phyloP scores from a whole-genome alignment of 805 yeast genomes.

The Ogataea minuta region DNA sequence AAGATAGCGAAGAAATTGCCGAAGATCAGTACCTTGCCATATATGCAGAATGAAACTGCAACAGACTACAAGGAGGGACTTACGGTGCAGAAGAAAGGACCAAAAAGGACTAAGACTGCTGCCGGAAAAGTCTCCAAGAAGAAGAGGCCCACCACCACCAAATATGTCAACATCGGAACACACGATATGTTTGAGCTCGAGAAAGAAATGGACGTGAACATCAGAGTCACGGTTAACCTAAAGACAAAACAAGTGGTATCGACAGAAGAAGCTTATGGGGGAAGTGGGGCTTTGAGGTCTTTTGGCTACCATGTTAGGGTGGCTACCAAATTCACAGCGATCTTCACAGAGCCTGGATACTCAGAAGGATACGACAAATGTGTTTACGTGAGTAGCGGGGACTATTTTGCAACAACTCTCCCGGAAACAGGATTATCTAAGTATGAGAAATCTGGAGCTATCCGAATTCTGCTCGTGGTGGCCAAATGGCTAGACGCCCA shows the following conservation, averaged over 20 bases:
- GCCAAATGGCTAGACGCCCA: slow-evolving; percentile 62
- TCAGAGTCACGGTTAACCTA: slow-evolving; percentile 77
- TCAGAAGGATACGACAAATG: slow-evolving; percentile 70
- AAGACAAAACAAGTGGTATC: slow-evolving; percentile 62
- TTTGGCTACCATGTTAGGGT: slow-evolving; percentile 76
- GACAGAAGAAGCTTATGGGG: slow-evolving; percentile 68
- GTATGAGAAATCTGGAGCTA: slow-evolving; percentile 4
- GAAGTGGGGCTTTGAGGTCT: slow-evolving; percentile 54
- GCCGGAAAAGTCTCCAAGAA: slow-evolving; percentile 41
- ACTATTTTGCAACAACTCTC: slow-evolving; percentile 44
- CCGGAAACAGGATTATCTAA: slow-evolving; percentile 14
- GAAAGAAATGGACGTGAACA: slow-evolving; percentile 69
- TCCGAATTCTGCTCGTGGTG: slow-evolving; percentile 49
- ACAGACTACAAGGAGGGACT: slow-evolving; percentile 61
- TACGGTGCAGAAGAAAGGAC: slow-evolving; percentile 44
- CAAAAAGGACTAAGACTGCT: slow-evolving; percentile 36
- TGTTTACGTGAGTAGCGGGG: slow-evolving; percentile 65
- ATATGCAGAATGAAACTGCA: slow-evolving; percentile 48
- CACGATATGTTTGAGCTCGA: slow-evolving; percentile 54
- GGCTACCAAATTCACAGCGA: slow-evolving; percentile 54
- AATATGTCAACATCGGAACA: slow-evolving; percentile 75
- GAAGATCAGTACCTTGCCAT: slow-evolving; percentile 69
- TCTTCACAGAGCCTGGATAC: slow-evolving; percentile 69
- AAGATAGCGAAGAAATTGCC: slow-evolving; percentile 69
- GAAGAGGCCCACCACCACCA: slow-evolving; percentile 56